phyloP scores from a whole-genome alignment of 768 basidiomycete genomes.

The Pulveroboletus sp. region DNA sequence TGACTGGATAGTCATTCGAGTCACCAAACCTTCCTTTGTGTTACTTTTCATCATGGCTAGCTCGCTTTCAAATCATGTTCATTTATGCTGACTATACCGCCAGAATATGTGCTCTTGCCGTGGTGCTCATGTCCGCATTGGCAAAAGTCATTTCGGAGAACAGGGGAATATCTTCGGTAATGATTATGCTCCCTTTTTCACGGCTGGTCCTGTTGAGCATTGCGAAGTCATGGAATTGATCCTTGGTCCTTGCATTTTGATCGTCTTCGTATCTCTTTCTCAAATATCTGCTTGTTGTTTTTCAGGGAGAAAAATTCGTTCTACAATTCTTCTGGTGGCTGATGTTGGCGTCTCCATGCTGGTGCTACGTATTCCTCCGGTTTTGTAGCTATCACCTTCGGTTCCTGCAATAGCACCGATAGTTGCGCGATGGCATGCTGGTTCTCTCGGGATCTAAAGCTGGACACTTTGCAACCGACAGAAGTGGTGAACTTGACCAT shows the following conservation, averaged over 20 bases:
- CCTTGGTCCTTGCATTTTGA: conserved; percentile 20
- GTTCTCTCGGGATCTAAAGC: conserved; percentile 34
- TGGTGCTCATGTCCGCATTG: conserved; percentile 15
- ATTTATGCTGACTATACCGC: conserved; percentile 2
- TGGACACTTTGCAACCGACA: conserved; percentile 2
- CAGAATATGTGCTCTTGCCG: conserved; percentile 19
- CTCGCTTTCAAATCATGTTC: background rate
- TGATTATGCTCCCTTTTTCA: background rate
- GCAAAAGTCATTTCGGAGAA: conserved; percentile 12
- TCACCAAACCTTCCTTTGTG: conserved; percentile 14
- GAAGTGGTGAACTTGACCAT: conserved; percentile 14
- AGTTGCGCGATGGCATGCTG: conserved; percentile 32
- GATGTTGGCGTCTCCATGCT: conserved; percentile 17
- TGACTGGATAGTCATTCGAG: conserved; percentile 19
- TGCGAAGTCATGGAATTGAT: conserved; percentile 19
- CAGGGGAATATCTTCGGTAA: background rate
- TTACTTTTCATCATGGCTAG: conserved; percentile 25
- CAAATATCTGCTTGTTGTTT: conserved; percentile 37
- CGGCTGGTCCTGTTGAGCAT: conserved; percentile 22
- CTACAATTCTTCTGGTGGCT: conserved; percentile 25
- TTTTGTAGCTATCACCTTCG: conserved; percentile 23
- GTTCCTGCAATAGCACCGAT: conserved; percentile 30
- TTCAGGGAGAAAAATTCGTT: conserved; percentile 19
- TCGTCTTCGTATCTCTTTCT: conserved; percentile 37
- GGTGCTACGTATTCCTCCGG: conserved; percentile 17